Conservation (phyloP, 495 filamentous ascomycete species). For the Elaphomyces granulatus region DNA sequence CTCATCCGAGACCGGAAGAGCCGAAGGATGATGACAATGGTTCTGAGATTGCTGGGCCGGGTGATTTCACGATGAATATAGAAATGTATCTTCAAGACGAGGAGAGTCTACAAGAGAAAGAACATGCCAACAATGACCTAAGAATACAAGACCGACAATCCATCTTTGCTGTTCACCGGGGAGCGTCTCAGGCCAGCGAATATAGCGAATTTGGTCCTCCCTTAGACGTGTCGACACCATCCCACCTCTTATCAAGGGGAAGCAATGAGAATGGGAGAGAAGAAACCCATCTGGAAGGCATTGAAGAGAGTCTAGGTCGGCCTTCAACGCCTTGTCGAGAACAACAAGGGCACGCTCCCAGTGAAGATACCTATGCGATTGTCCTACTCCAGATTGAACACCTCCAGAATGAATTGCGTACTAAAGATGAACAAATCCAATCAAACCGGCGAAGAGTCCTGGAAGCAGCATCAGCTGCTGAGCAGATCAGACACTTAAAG, state of each 20-base stretch:
- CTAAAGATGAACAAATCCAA: constrained; percentile 27
- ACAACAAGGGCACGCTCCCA: neutral
- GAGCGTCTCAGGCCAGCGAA: constrained; percentile 15
- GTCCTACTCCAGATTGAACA: constrained; percentile 24
- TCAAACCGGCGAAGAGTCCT: constrained; percentile 20
- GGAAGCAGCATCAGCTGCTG: constrained; percentile 25
- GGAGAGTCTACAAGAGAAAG: constrained; percentile 13
- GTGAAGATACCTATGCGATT: constrained; percentile 9
- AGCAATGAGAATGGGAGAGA: constrained; percentile 17
- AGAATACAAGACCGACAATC: constrained; percentile 4
- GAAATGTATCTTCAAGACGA: constrained; percentile 35
- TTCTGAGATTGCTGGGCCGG: constrained; percentile 37
- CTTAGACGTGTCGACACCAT: constrained; percentile 35
- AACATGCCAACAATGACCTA: constrained; percentile 8
- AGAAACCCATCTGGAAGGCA: constrained; percentile 27
- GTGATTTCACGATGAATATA: constrained; percentile 38
- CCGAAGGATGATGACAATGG: constrained; percentile 18
- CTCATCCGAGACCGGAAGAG: constrained; percentile 14
- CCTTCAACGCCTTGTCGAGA: constrained; percentile 17
- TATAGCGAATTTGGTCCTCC: constrained; percentile 35
- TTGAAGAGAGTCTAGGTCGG: constrained; percentile 27
- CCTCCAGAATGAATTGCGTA: constrained; percentile 20
- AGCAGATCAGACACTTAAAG: constrained; percentile 28
- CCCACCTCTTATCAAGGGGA: constrained; percentile 25
- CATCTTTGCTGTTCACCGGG: neutral